Conservation (phyloP, 805 yeast genomes). For the Scheffersomyces lignosus region DNA sequence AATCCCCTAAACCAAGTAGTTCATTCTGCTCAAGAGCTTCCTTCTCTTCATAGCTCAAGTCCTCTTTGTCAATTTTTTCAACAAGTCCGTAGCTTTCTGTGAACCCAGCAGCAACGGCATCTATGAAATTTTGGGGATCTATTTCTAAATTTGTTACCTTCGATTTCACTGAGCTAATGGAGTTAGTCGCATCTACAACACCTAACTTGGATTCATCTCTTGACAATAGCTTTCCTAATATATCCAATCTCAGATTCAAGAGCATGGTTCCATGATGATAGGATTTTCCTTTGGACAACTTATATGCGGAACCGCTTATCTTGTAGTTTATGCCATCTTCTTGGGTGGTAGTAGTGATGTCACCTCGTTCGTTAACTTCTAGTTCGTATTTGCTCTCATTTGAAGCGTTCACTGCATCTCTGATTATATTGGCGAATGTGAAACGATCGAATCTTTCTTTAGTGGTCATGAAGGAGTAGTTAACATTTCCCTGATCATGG, state of each 20-base stretch:
- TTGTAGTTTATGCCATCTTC: conserved; percentile 42
- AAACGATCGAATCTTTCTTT: conserved; percentile 63
- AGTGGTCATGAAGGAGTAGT: conserved; percentile 77
- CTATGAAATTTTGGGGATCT: conserved; percentile 45
- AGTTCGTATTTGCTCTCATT: conserved; percentile 24
- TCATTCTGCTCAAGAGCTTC: conserved; percentile 31
- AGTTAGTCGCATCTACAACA: conserved; percentile 45
- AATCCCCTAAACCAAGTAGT: conserved; percentile 33
- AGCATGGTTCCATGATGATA: conserved; percentile 98
- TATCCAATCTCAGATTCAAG: conserved; percentile 60
- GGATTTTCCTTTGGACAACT: conserved; percentile 75
- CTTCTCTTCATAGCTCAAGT: conserved; percentile 1
- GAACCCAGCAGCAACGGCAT: conserved; percentile 44
- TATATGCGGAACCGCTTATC: conserved; percentile 92
- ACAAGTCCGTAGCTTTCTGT: conserved; percentile 23
- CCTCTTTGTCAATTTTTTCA: conserved; percentile 2
- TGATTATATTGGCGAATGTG: conserved; percentile 50
- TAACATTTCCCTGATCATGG: conserved; percentile 87
- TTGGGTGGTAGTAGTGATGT: conserved; percentile 51
- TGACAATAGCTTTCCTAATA: conserved; percentile 58
- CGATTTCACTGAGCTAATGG: conserved; percentile 76
- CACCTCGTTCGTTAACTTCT: conserved; percentile 73
- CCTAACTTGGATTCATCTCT: conserved; percentile 43
- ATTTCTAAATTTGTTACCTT: conserved; percentile 69
- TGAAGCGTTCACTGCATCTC: conserved; percentile 24